phyloP scores from a whole-genome alignment of 1,284 basidiomycete species.

The Melampsora americana region DNA sequence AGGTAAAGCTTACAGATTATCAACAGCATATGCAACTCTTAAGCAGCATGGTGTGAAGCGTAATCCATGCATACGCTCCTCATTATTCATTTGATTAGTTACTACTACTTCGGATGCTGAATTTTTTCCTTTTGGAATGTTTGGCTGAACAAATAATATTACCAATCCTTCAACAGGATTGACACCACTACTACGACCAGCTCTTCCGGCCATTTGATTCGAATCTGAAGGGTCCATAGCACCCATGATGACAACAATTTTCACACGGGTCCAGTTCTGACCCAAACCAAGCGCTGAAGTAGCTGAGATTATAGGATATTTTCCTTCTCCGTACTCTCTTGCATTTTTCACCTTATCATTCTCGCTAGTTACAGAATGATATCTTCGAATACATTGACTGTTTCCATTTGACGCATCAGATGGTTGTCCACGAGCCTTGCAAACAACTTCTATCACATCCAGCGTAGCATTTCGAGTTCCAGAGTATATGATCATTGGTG shows the following conservation, averaged over 20 bases:
- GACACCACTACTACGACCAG: too few species aligned
- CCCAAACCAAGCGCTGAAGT: constrained; percentile 21
- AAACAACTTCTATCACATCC: too few species aligned
- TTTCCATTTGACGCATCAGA: background rate
- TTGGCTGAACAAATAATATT: too few species aligned
- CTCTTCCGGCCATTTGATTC: constrained; percentile 9
- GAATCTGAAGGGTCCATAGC: too few species aligned
- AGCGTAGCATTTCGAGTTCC: too few species aligned
- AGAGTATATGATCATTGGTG: too few species aligned
- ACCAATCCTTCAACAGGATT: too few species aligned
- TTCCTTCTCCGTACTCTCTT: background rate
- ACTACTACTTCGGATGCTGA: too few species aligned
- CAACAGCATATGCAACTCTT: too few species aligned
- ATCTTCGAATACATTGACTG: background rate
- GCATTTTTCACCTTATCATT: background rate
- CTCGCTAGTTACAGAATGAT: background rate
- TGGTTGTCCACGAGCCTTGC: background rate
- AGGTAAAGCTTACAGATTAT: too few species aligned
- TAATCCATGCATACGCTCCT: constrained; percentile 8
- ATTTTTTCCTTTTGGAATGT: too few species aligned
- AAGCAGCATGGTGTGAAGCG: background rate
- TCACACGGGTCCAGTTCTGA: constrained; percentile 23
- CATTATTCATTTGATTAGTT: too few species aligned
- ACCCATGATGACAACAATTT: constrained; percentile 8
- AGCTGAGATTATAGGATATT: background rate